Conservation (phyloP, 2,329 filamentous ascomycete species). For the Fusarium ramigenum region DNA sequence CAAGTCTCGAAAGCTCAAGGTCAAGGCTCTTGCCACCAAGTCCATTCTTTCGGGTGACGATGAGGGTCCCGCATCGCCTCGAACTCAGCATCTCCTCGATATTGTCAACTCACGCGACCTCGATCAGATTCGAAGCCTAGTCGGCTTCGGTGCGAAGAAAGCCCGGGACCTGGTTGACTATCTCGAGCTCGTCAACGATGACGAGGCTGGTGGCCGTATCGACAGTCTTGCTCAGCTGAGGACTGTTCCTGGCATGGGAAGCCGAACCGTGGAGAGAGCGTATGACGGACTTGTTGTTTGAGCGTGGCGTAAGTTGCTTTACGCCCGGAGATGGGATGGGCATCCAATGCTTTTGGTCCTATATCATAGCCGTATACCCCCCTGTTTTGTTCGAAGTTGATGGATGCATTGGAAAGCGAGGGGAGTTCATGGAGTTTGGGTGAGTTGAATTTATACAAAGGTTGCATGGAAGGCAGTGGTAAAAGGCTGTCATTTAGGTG, state of each 20-base stretch:
- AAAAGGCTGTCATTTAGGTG: constrained; percentile 13
- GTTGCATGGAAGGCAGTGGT: constrained; percentile 34
- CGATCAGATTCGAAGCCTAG: constrained; percentile 70
- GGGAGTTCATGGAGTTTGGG: constrained; percentile 36
- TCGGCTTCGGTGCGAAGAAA: constrained; percentile 78
- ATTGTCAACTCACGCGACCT: constrained; percentile 80
- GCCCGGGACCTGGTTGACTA: constrained; percentile 69
- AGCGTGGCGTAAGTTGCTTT: constrained; percentile 3
- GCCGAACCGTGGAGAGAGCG: constrained; percentile 64
- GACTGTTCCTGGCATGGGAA: constrained; percentile 66
- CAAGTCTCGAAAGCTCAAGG: constrained; percentile 46
- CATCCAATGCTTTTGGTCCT: constrained; percentile 36
- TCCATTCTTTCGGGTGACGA: constrained; percentile 49
- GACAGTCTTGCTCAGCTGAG: constrained; percentile 61
- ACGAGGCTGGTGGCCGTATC: constrained; percentile 53
- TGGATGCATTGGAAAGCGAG: constrained; percentile 29
- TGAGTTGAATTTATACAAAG: constrained; percentile 6
- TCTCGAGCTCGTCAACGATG: constrained; percentile 56
- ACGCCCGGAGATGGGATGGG: constrained; percentile 6
- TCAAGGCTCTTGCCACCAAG: constrained; percentile 40
- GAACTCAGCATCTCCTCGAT: constrained; percentile 69
- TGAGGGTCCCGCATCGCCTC: constrained; percentile 58
- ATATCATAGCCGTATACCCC: constrained; percentile 40
- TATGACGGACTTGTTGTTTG: constrained; percentile 56
- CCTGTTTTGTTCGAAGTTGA: constrained; percentile 28